phyloP scores from a whole-genome alignment of 2,329 filamentous ascomycete genomes.

The Diaporthe helianthi region DNA sequence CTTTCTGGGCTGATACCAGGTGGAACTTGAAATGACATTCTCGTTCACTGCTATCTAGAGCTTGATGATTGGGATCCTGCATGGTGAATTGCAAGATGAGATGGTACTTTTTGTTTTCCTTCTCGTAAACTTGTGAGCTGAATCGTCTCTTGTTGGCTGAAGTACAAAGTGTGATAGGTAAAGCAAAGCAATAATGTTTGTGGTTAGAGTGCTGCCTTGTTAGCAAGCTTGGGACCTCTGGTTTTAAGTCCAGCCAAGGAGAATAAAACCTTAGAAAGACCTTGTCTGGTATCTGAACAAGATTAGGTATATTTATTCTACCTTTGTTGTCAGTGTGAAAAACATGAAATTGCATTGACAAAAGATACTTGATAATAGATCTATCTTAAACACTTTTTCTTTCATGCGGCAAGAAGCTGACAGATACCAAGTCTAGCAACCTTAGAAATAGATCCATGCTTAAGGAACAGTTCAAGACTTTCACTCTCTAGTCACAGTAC shows the following conservation, averaged over 20 bases:
- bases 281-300: background rate
- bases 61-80: background rate
- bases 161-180: background rate
- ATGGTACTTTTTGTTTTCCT: background rate
- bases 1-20: background rate
- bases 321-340: background rate
- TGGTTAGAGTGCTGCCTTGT: background rate
- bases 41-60: background rate
- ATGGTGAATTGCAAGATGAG: constrained; percentile 37
- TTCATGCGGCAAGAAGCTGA: background rate
- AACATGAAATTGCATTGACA: background rate
- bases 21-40: background rate
- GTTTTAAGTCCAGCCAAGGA: background rate
- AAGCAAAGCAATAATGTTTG: background rate
- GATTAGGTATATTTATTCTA: background rate
- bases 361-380: background rate
- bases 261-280: no score
- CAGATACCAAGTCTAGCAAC: background rate
- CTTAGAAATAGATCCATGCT: background rate
- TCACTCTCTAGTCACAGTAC: no score
- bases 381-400: background rate
- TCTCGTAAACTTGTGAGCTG: no score
- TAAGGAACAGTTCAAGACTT: background rate
- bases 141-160: no score
- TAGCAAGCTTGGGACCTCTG: no score